Conservation (phyloP, 495 filamentous ascomycete genomes). For the Pseudoneurospora amorphoporcata region DNA sequence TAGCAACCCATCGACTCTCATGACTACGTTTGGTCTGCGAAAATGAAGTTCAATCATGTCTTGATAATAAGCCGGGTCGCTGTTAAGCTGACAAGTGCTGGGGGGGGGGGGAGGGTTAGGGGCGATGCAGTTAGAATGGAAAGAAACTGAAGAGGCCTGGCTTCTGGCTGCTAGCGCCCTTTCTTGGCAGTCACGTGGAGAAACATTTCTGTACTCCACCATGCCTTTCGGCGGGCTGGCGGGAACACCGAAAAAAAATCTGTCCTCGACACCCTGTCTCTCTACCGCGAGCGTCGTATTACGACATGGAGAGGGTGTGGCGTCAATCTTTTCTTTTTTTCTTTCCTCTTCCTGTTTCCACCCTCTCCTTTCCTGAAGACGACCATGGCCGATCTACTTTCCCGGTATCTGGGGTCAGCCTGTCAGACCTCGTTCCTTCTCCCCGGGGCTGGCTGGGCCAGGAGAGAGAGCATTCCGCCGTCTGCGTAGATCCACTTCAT, state of each 20-base stretch:
- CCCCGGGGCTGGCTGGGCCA: background rate
- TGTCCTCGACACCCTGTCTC: background rate
- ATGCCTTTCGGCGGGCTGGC: constrained; percentile 4
- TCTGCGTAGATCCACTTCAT: background rate
- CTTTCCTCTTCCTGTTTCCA: background rate
- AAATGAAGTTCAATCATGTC: background rate
- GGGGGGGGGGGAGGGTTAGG: background rate
- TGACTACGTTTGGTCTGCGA: background rate
- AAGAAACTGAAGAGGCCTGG: background rate
- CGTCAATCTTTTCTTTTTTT: background rate
- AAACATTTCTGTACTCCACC: constrained; percentile 18
- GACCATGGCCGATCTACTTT: background rate
- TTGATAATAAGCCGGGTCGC: background rate
- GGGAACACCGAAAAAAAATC: constrained; percentile 10
- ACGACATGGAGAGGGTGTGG: background rate
- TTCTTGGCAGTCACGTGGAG: constrained; percentile 17
- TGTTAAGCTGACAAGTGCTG: background rate
- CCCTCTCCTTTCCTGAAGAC: background rate
- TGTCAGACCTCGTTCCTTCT: background rate
- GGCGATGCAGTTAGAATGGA: background rate
- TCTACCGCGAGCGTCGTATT: background rate
- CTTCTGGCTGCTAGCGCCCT: constrained; percentile 1
- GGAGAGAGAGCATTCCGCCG: background rate
- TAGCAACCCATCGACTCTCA: background rate
- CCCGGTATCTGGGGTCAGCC: background rate